Evolutionary conservation across 2,329 filamentous ascomycete genomes (phyloP).

Genomic region (Fusarium keratoplasticum): DNA sequence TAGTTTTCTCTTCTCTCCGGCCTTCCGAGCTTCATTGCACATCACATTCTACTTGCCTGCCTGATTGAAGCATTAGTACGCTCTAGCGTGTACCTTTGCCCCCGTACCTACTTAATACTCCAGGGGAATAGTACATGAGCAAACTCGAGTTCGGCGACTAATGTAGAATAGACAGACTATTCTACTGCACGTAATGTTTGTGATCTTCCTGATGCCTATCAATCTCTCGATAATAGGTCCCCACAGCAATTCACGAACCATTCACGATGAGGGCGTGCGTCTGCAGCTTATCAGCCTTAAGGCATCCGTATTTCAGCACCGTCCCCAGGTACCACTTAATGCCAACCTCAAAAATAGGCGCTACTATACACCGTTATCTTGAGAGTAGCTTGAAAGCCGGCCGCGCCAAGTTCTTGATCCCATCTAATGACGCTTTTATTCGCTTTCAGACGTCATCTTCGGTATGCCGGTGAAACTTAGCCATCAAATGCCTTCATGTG

Average conservation of each 20-base stretch:
- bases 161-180: neutral
- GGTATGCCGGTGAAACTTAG: neutral
- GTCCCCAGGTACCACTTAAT: neutral
- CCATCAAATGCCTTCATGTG: neutral
- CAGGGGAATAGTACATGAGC: neutral
- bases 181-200: neutral
- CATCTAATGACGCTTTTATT: no score
- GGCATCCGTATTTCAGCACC: no score
- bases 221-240: neutral
- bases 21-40: neutral
- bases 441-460: neutral
- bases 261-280: no score
- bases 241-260: no score
- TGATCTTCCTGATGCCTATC: neutral
- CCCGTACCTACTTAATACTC: no score
- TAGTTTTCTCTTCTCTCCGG: neutral
- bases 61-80: neutral
- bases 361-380: no score
- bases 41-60: neutral
- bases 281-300: no score
- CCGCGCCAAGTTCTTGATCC: no score
- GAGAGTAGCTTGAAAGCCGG: no score
- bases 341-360: no score
- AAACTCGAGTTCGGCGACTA: neutral
- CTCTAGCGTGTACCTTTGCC: neutral